Base-by-base conservation (phyloP, 2,329 filamentous ascomycete species). In the Apiospora koreana region DNA sequence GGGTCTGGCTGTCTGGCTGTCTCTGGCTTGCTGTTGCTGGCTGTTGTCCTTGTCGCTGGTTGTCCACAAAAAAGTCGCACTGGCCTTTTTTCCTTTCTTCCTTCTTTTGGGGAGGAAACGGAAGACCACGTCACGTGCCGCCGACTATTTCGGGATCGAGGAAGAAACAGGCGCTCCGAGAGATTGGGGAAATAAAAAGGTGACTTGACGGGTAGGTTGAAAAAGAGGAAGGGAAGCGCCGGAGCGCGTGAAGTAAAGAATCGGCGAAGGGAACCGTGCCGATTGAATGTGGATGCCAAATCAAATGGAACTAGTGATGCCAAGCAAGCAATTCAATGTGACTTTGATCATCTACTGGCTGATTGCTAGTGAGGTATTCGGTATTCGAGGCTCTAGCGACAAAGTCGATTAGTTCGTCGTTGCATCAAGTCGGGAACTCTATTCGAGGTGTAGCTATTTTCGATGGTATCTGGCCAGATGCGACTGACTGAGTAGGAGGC, bases 251-350 rank as follows among this genome's bases (percentile, higher is more conserved):
- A 62, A 38, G 54, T 38, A 38, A 62, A 62, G 54, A 62, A 38
- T 62, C 54, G 54, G 54, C 54, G 16, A 38, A 62, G 54, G 50
- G 54, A 62, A 38, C 54, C 54, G 54, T 62, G 54, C 54, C 54
- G 54, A 62, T 62, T 62, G 54, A 62, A n/a, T n/a, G 54, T 62
- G 54, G 54, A n/a, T 62, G 28, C 54, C 54, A 62, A 62, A 62
- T 62, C 54, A 62, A 62, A 62, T 62, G 54, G 54, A 62, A 62
- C 54, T 62, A 62, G 54, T 62, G 54, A 62, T 62, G 54, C 54
- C 54, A 62, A 62, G 54, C 54, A 38, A 62, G 54, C 54, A 62
- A n/a, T 38, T 62, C 54, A 38, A 38, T 62, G 54, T 38, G 54
- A 62, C 54, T 62, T 31, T 35, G 31, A 18, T 62, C 54, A 38